These are phyloP conservation scores for Pseudogymnoascus sp. DNA, from an alignment of 2,329 filamentous ascomycete species.

Conservation along the genomic window DNA sequence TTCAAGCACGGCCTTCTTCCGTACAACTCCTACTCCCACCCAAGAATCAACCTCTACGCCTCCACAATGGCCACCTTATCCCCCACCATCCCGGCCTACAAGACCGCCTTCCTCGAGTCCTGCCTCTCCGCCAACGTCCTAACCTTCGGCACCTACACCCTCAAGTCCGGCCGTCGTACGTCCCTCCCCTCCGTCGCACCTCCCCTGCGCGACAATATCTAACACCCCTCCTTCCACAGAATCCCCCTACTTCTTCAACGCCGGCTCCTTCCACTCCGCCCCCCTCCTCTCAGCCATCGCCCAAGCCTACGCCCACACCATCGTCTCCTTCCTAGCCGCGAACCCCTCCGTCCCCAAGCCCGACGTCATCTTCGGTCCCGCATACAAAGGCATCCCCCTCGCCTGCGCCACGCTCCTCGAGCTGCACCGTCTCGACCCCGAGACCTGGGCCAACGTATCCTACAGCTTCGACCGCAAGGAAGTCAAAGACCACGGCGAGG, in stretches of 20 bases:
- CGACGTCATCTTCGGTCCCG: conserved; percentile 59
- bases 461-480: conserved; percentile 64
- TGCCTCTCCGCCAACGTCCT: conserved; percentile 42
- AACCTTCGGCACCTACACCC: conserved; percentile 49
- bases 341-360: conserved; percentile 25
- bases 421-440: conserved; percentile 46
- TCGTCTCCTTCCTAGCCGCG: conserved; percentile 22
- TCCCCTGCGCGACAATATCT: not conserved
- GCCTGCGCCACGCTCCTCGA: conserved; percentile 50
- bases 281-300: conserved; percentile 50
- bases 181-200: not conserved
- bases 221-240: conserved; percentile 20
- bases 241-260: conserved; percentile 65
- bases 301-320: conserved; percentile 46
- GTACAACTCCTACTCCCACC: not conserved
- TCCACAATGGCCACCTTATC: conserved; percentile 15
- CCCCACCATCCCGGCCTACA: conserved; percentile 31
- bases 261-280: conserved; percentile 55
- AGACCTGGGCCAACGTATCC: conserved; percentile 48
- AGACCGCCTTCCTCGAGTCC: conserved; percentile 41
- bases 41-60: not conserved
- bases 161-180: conserved; percentile 54
- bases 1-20: not conserved
- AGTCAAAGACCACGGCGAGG: conserved; percentile 60
- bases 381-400: conserved; percentile 62